These are phyloP conservation scores for Colletotrichum euphorbiae DNA, from an alignment of 2,329 filamentous ascomycete genomes.

Conservation along the genomic window DNA sequence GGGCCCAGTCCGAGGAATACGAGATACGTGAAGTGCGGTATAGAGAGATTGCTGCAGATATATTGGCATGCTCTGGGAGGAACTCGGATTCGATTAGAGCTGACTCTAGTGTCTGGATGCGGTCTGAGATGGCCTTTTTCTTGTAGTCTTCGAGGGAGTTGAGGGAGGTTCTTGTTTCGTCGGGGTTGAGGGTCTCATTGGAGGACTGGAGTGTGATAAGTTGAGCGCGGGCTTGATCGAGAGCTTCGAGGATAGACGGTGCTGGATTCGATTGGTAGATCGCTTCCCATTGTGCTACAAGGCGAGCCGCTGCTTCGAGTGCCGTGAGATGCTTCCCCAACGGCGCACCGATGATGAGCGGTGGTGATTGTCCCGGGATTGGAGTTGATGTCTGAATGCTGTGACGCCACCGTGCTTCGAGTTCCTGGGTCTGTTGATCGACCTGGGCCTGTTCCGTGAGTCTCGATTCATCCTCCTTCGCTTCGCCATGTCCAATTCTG, in stretches of 20 bases:
- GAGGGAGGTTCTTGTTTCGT: not conserved
- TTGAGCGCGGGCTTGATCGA: slow-evolving; percentile 15
- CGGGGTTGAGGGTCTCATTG: not conserved
- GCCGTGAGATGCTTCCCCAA: slow-evolving; percentile 52
- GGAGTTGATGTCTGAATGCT: not conserved
- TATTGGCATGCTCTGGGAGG: slow-evolving; percentile 54
- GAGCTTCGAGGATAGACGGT: slow-evolving; percentile 24
- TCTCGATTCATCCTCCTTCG: not conserved
- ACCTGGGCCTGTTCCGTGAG: slow-evolving; percentile 16
- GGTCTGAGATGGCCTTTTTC: slow-evolving; percentile 45
- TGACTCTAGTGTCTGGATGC: slow-evolving; percentile 48
- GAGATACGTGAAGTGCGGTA: slow-evolving; percentile 55
- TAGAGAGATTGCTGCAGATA: slow-evolving; percentile 54
- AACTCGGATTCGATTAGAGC: slow-evolving; percentile 49
- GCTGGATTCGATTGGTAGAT: slow-evolving; percentile 45
- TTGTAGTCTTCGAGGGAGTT: slow-evolving; percentile 32
- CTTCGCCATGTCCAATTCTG: not conserved
- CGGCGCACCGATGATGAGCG: slow-evolving; percentile 50
- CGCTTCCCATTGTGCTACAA: slow-evolving; percentile 51
- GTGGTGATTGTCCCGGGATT: slow-evolving; percentile 39
- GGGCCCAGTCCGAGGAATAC: slow-evolving; percentile 54
- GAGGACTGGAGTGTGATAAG: slow-evolving; percentile 9
- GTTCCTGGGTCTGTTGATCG: slow-evolving; percentile 17
- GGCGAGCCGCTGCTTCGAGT: slow-evolving; percentile 52
- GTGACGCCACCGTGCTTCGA: slow-evolving; percentile 7